phyloP scores from a whole-genome alignment of 345 rosid genomes.

The Luvunga scandens region DNA sequence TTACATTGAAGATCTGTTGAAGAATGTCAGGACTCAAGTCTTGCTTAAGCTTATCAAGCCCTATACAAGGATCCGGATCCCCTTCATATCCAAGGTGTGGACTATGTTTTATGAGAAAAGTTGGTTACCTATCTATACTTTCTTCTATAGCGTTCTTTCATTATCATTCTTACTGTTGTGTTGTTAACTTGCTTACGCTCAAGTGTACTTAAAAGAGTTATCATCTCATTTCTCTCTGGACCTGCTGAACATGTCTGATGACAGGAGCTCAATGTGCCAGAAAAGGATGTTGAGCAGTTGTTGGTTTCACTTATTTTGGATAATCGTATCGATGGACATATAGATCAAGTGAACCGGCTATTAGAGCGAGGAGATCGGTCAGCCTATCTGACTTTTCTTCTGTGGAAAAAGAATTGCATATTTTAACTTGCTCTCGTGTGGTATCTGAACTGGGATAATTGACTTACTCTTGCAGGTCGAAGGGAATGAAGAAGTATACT shows the following conservation, averaged over 20 bases:
- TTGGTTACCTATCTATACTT: neutral
- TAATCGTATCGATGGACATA: slow-evolving; percentile 91
- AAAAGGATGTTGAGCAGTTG: slow-evolving; percentile 88
- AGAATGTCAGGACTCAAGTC: slow-evolving; percentile 98
- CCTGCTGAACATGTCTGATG: neutral
- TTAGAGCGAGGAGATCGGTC: slow-evolving; percentile 91
- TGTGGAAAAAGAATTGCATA: neutral
- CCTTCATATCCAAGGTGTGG: slow-evolving; percentile 82
- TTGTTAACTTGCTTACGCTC: neutral
- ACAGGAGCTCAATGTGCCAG: slow-evolving; percentile 94
- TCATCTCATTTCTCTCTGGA: neutral
- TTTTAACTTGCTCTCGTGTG: neutral
- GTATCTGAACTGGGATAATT: slow-evolving; percentile 8
- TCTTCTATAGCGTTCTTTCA: neutral
- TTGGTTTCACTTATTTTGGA: slow-evolving; percentile 87
- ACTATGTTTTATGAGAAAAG: neutral
- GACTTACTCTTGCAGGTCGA: slow-evolving; percentile 47
- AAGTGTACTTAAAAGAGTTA: neutral
- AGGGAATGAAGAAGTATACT: slow-evolving; percentile 88
- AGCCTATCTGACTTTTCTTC: neutral
- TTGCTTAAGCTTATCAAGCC: slow-evolving; percentile 97
- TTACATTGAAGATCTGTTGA: slow-evolving; percentile 93
- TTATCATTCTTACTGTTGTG: neutral
- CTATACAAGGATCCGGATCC: slow-evolving; percentile 85
- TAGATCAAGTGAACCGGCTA: slow-evolving; percentile 91